These are phyloP conservation scores for Erysimum cheiranthoides DNA, from an alignment of 345 rosid species.

Conservation along the genomic window DNA sequence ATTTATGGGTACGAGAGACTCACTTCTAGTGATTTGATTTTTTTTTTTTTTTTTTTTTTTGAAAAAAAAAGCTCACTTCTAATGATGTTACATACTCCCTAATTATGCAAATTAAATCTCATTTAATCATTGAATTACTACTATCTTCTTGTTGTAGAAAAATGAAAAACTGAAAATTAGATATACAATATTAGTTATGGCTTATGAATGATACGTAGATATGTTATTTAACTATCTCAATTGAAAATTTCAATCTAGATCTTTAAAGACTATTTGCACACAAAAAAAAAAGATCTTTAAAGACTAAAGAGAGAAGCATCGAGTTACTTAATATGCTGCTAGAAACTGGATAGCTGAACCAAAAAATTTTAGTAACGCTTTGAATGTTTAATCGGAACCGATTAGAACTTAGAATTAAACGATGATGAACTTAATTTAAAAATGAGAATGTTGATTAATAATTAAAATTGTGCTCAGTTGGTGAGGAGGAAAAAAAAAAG, in stretches of 20 bases:
- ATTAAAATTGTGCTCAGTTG: constrained; percentile 33
- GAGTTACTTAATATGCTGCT: background rate
- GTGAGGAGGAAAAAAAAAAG: constrained; percentile 30
- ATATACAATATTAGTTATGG: background rate
- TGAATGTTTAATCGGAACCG: background rate
- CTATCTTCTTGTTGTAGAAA: background rate
- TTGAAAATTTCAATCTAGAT: background rate
- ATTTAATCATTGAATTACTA: background rate
- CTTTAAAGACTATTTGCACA: background rate
- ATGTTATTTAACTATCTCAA: background rate
- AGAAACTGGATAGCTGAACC: background rate
- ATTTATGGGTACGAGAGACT: no score
- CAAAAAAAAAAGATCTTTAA: background rate
- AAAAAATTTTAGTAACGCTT: background rate
- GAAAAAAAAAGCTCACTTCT: no score
- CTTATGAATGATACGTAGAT: background rate
- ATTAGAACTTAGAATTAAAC: background rate
- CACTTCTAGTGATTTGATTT: no score
- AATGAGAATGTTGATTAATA: constrained; percentile 17
- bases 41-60: no score
- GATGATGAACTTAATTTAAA: background rate
- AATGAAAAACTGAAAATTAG: background rate
- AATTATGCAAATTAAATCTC: background rate
- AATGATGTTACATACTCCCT: background rate
- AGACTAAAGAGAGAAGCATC: background rate